phyloP scores from a whole-genome alignment of 129 eudicot genomes.

The Chrysanthemum seticuspe region DNA sequence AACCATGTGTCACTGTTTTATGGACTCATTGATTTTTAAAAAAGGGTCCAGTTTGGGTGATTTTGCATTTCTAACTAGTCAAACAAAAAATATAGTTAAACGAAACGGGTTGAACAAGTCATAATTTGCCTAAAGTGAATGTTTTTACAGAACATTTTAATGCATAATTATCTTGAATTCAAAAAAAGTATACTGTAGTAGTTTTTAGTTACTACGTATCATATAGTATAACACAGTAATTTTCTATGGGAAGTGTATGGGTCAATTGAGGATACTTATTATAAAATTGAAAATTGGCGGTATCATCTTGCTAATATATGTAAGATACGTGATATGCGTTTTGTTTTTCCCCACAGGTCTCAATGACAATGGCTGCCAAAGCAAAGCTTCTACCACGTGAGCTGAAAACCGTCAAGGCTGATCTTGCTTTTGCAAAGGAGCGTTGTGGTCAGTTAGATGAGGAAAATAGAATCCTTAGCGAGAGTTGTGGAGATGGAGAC shows the following conservation, averaged over 20 bases:
- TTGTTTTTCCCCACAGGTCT: constrained; percentile 56
- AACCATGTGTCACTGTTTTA: constrained; percentile 45
- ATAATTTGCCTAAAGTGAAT: too few relatives aligned
- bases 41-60: too few relatives aligned
- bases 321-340: constrained; percentile 34
- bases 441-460: constrained; percentile 94
- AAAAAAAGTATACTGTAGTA: too few relatives aligned
- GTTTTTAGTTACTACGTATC: too few relatives aligned
- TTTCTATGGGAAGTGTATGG: too few relatives aligned
- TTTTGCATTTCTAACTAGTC: too few relatives aligned
- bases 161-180: too few relatives aligned
- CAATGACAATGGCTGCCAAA: constrained; percentile 97
- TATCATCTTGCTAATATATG: constrained; percentile 1
- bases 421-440: constrained; percentile 91
- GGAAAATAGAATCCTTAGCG: constrained; percentile 75
- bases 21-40: not conserved
- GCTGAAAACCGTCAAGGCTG: constrained; percentile 93
- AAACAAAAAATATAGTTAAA: too few relatives aligned
- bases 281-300: not conserved
- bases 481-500: constrained; percentile 56
- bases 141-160: too few relatives aligned
- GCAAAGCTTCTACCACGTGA: constrained; percentile 82
- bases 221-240: too few relatives aligned
- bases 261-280: not conserved
- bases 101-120: too few relatives aligned